phyloP scores from a whole-genome alignment of 2,329 filamentous ascomycete species.

The Penicillium sp. region DNA sequence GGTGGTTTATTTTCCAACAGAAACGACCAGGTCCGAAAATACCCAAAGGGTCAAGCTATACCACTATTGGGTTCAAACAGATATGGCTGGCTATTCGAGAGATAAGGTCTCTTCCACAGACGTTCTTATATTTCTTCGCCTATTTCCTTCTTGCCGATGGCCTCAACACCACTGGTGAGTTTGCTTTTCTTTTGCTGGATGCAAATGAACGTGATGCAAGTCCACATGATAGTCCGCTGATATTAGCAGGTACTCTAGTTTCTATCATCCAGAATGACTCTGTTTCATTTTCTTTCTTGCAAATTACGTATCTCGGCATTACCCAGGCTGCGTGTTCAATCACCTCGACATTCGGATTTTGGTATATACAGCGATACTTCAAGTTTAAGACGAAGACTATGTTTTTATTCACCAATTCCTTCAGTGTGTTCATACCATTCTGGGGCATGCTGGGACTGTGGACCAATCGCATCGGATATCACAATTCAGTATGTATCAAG shows the following conservation, averaged over 20 bases:
- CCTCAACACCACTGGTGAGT: slow-evolving; percentile 41
- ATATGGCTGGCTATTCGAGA: slow-evolving; percentile 41
- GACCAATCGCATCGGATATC: slow-evolving; percentile 42
- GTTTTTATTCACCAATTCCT: slow-evolving; percentile 45
- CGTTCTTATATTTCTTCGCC: slow-evolving; percentile 43
- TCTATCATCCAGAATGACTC: slow-evolving; percentile 44
- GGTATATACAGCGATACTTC: slow-evolving; percentile 46
- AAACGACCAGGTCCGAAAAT: slow-evolving; percentile 41
- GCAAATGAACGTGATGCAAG: not conserved
- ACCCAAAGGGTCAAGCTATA: slow-evolving; percentile 42
- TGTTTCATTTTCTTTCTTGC: slow-evolving; percentile 43
- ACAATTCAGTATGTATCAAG: slow-evolving; percentile 31
- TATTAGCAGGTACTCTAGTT: slow-evolving; percentile 33
- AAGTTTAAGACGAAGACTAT: slow-evolving; percentile 43
- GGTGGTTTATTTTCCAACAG: slow-evolving; percentile 48
- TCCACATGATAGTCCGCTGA: not conserved
- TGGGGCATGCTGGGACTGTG: slow-evolving; percentile 47
- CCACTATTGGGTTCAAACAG: slow-evolving; percentile 45
- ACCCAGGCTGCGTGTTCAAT: slow-evolving; percentile 42
- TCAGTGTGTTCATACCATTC: slow-evolving; percentile 43
- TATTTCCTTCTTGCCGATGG: slow-evolving; percentile 47
- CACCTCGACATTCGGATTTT: slow-evolving; percentile 43
- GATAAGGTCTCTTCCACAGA: slow-evolving; percentile 42
- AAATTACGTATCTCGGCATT: slow-evolving; percentile 45
- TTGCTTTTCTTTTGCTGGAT: no score